Evolutionary conservation across 306 rosid species (phyloP), one percentile per base, ranked within the genome.

Genomic region (Lathyrus sativus): DNA sequence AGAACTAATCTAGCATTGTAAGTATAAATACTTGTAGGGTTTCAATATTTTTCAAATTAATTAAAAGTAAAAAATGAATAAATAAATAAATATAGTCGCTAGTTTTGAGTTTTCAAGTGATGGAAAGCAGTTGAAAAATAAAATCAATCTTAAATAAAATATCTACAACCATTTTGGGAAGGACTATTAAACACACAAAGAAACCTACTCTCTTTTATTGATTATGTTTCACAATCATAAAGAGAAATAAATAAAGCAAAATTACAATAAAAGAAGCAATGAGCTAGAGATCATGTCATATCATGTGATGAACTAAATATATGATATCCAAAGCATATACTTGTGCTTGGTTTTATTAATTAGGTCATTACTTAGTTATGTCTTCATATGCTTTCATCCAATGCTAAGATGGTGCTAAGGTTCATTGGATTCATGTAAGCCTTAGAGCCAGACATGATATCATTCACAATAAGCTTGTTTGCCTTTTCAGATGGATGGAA

Each of bases 401-500:
- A 73, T 24, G 87, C 86, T 46, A 86, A 26, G 74, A 82, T 85
- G 74, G 92, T 90, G 82, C 87, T 82, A 53, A 90, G 96, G 15
- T 90, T 90, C 92, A 90, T 82, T 5, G 95, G 96, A 67, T 74
- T 35, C 91, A 90, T 90, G 28, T 88, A 90, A 5, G 70, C 9
- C 14, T 51, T 68, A 43, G 87, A 14, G 15, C 95, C 96, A 3
- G 53, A 68, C 74, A 84, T 1, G 0, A 90, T 79, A 19, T 67
- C 42, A 33, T 79, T 77, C 35, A 69, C 92, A 44, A 90, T 82
- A 6, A 79, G 2, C 4, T 31, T 43, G 71, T 84, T 86, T 0
- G 95, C 96, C 72, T 5, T 90, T 49, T 90, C 84, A 1, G 95
- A 77, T 10, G 96, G 96, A 72, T 90, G 96, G 31, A 88, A 90